These are phyloP conservation scores for Arthrobotrys conoides DNA, from an alignment of 2,329 filamentous ascomycete species.

Conservation along the genomic window DNA sequence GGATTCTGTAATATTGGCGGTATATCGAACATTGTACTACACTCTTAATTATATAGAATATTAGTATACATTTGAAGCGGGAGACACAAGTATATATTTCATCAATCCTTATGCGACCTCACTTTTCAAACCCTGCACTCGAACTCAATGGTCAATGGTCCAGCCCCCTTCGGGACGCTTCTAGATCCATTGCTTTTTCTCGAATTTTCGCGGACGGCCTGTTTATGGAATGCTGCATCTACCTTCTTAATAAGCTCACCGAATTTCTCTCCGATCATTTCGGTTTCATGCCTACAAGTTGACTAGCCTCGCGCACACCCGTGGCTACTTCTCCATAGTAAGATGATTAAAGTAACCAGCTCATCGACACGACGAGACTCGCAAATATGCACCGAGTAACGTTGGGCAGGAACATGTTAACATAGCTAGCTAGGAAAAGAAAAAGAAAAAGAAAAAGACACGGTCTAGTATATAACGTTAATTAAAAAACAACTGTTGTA, in stretches of 20 bases:
- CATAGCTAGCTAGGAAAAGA: not conserved
- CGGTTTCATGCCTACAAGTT: conserved; percentile 13
- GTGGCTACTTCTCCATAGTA: not conserved
- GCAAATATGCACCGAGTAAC: not conserved
- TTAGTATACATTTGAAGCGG: no score
- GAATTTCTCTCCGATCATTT: not conserved
- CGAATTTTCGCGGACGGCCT: not conserved
- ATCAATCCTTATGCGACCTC: not conserved
- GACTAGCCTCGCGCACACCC: conserved; percentile 7
- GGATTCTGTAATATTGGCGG: not conserved
- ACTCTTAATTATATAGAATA: no score
- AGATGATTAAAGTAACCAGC: not conserved
- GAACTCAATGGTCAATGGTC: not conserved
- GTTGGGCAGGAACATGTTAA: no score
- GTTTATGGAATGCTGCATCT: not conserved
- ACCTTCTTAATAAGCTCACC: not conserved
- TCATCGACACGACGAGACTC: conserved; percentile 7
- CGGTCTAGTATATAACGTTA: no score
- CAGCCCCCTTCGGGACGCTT: not conserved
- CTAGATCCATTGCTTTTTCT: conserved; percentile 19
- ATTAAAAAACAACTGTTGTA: no score
- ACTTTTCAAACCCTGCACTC: no score
- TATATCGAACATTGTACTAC: no score
- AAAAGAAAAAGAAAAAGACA: no score
- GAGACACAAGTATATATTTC: no score